These are phyloP conservation scores for Penicillium polonicum DNA, from an alignment of 2,329 filamentous ascomycete genomes.

Conservation along the genomic window DNA sequence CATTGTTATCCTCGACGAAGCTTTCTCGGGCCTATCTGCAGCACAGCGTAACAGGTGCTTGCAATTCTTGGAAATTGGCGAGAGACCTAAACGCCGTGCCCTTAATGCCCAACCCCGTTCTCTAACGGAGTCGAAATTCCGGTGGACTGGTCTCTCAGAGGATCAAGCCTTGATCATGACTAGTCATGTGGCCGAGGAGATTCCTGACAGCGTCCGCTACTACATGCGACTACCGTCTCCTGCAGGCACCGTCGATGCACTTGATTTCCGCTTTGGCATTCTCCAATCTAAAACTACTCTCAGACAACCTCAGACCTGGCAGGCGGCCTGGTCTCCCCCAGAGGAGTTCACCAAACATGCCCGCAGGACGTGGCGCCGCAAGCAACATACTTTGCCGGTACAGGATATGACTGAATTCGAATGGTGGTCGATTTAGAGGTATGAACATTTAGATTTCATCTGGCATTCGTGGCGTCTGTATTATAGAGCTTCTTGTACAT, in stretches of 20 bases:
- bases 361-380: neutral
- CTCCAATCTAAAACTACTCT: slow-evolving; percentile 24
- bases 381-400: neutral
- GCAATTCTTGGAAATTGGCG: slow-evolving; percentile 69
- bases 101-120: slow-evolving; percentile 1
- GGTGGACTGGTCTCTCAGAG: slow-evolving; percentile 58
- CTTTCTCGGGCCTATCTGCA: slow-evolving; percentile 82
- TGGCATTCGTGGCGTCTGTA: neutral
- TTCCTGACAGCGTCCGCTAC: slow-evolving; percentile 76
- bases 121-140: neutral
- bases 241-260: slow-evolving; percentile 18
- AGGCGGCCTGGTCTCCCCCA: slow-evolving; percentile 29
- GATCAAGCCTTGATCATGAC: slow-evolving; percentile 87
- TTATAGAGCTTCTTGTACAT: slow-evolving; percentile 4
- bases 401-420: slow-evolving; percentile 3
- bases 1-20: slow-evolving; percentile 81
- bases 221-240: slow-evolving; percentile 75
- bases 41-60: slow-evolving; percentile 82
- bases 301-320: slow-evolving; percentile 28
- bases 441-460: neutral
- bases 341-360: slow-evolving; percentile 12
- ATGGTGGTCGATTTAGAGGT: slow-evolving; percentile 7
- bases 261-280: slow-evolving; percentile 35
- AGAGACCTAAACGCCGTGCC: slow-evolving; percentile 48
- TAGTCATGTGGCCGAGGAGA: slow-evolving; percentile 85